Base-by-base conservation (phyloP, 140 eudicot genomes). In the Eryngium alpinum region DNA sequence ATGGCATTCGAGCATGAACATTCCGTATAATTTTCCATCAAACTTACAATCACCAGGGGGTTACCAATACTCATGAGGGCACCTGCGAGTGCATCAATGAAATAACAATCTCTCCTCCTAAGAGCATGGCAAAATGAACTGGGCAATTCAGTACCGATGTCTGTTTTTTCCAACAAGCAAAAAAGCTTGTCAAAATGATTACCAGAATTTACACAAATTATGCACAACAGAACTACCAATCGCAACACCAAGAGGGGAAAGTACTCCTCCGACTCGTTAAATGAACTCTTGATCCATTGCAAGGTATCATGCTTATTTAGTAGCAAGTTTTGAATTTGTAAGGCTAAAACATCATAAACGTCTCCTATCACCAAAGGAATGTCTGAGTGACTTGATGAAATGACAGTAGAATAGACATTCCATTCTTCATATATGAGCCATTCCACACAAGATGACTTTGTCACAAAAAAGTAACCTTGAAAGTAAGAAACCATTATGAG, bases 361-460 rank as follows among this genome's bases (percentile, higher is more conserved):
- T 56, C 79, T 14, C 10, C 44, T 1, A 66, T 14, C 25, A 44
- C 82, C 33, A 65, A 5, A 59, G 22, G 16, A 2, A 51, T 21
- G 6, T 33, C 72, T 15, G 7, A 49, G 44, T 38, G 49, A 7
- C 72, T 21, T 1, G 44, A 31, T 18, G 79, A 71, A 77, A 25
- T 50, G 21, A 67, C 17, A 52, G 29, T 77, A 6, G 79, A 50
- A 16, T 60, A 9, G 17, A 71, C 72, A 77, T 81, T 79, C 34
- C 84, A 56, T 18, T 53, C 76, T 27, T 72, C 74, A 72, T 44
- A 62, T 5, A 78, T 29, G 14, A 89, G 69, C 86, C 90, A 87
- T 75, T 87, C 92, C 6, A 87, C 84, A 66, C 89, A 85, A 9
- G 94, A 86, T 29, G 94, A 88, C 77, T 82, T 87, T 71, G 90